phyloP scores from a whole-genome alignment of 164 flowering plant genomes.

The Magnolia sinica region DNA sequence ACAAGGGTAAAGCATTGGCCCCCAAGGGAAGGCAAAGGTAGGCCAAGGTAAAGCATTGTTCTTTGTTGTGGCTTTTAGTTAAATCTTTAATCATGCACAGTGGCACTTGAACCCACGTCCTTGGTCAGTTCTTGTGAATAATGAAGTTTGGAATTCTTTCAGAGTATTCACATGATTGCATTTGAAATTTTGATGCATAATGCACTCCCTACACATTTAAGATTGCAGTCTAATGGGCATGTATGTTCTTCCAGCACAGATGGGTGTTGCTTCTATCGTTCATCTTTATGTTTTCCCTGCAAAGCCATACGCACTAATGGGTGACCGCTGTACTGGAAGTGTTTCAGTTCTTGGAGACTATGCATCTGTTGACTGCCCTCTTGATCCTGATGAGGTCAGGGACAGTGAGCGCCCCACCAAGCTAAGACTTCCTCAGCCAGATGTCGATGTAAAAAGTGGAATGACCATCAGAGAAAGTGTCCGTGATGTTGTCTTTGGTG shows the following conservation, averaged over 20 bases:
- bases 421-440: conserved; percentile 84
- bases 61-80: too few relatives aligned
- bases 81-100: too few relatives aligned
- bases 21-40: too few relatives aligned
- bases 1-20: too few relatives aligned
- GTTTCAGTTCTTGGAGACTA: conserved; percentile 94
- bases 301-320: conserved; percentile 84
- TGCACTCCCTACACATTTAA: neutral
- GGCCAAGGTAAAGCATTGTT: too few relatives aligned
- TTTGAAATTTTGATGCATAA: too few relatives aligned
- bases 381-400: conserved; percentile 95
- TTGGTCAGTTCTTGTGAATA: too few relatives aligned
- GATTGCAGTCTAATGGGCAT: conserved; percentile 31
- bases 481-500: conserved; percentile 84
- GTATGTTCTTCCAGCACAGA: conserved; percentile 84
- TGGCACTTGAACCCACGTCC: too few relatives aligned
- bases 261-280: conserved; percentile 89
- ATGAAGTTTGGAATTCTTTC: too few relatives aligned
- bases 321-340: conserved; percentile 61
- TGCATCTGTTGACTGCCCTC: conserved; percentile 76
- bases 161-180: too few relatives aligned
- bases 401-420: conserved; percentile 95
- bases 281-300: conserved; percentile 96
- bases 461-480: conserved; percentile 89
- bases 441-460: conserved; percentile 49